Percentiles rank a stretch among this genome's conserved stretches.
Conservation (phyloP, 495 filamentous ascomycete species). For the Xylaria nigripes region DNA sequence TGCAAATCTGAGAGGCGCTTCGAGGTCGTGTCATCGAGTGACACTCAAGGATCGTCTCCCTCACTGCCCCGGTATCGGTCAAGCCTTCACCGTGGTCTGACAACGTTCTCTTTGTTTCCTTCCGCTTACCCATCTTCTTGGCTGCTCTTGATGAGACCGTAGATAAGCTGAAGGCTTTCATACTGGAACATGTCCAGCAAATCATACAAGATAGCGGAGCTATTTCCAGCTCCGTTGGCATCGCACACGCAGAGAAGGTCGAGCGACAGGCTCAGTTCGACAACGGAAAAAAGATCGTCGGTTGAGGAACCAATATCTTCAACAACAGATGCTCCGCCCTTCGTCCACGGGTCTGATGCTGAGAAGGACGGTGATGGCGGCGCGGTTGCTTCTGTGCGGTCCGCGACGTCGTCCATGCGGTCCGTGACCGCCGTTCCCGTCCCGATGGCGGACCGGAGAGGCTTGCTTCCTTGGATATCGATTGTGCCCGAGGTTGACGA, state of each 20-base stretch:
- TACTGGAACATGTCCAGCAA: not conserved
- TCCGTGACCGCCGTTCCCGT: constrained; percentile 43
- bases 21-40: too few species aligned
- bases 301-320: not conserved
- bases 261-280: not conserved
- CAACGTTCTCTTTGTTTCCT: not conserved
- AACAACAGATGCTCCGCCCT: not conserved
- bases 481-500: constrained; percentile 76
- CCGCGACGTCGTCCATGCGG: constrained; percentile 31
- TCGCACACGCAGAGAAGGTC: not conserved
- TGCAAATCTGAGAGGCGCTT: too few species aligned
- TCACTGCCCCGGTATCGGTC: too few species aligned
- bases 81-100: not conserved
- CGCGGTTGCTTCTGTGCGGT: constrained; percentile 14
- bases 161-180: not conserved
- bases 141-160: not conserved
- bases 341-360: not conserved
- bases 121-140: not conserved
- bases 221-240: not conserved
- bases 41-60: too few species aligned
- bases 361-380: constrained; percentile 14
- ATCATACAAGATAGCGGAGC: not conserved
- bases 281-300: not conserved
- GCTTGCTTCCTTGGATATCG: constrained; percentile 63
- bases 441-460: constrained; percentile 60